A percentile compares a stretch with the other conserved stretches of the same genome.
phyloP scores from a whole-genome alignment of 2,329 filamentous ascomycete genomes.

The Dactylellina haptotyla region DNA sequence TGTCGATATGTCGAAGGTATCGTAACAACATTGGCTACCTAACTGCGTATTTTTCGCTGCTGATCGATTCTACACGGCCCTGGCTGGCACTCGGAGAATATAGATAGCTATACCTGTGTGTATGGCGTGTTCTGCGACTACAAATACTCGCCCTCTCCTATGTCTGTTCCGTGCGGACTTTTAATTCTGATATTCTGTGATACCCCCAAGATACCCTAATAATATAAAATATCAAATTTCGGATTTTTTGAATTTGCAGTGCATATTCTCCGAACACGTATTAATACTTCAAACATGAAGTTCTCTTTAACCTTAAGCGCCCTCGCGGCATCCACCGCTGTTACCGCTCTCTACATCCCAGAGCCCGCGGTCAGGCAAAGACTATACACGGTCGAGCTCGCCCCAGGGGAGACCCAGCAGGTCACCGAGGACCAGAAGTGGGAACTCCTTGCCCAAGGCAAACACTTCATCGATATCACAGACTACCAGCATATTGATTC shows the following conservation, averaged over 20 bases:
- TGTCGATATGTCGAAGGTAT: not conserved
- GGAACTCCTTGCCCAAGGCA: slow-evolving; percentile 47
- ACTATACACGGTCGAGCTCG: slow-evolving; percentile 45
- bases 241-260: slow-evolving; percentile 13
- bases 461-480: slow-evolving; percentile 52
- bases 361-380: slow-evolving; percentile 25
- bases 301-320: slow-evolving; percentile 39
- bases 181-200: too few species aligned
- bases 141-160: slow-evolving; percentile 26
- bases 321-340: slow-evolving; percentile 42
- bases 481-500: slow-evolving; percentile 47
- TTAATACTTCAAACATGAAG: slow-evolving; percentile 34
- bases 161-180: too few species aligned
- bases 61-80: slow-evolving; percentile 18
- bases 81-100: slow-evolving; percentile 22
- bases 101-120: not conserved
- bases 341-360: slow-evolving; percentile 51
- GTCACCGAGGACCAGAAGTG: slow-evolving; percentile 45
- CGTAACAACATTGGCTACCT: slow-evolving; percentile 33
- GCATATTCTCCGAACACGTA: slow-evolving; percentile 23
- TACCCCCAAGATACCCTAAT: too few species aligned
- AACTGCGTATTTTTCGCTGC: slow-evolving; percentile 34
- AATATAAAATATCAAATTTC: slow-evolving; percentile 13
- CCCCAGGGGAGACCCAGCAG: slow-evolving; percentile 42
- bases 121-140: slow-evolving; percentile 3